phyloP scores from a whole-genome alignment of 371 early-diverging fungal genomes.

The Phascolomyces articulosus region DNA sequence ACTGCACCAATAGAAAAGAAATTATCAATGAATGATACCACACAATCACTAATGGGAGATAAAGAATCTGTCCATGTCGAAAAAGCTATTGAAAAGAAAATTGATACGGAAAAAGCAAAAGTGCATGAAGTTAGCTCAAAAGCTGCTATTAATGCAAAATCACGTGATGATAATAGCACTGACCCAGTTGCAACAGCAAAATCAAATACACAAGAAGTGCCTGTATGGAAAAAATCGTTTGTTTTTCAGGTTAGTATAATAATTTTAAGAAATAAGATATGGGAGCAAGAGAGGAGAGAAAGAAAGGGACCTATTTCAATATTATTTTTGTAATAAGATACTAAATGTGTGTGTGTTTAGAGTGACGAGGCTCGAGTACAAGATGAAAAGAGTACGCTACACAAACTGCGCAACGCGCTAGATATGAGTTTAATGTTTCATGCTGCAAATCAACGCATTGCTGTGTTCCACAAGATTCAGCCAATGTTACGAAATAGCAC shows the following conservation, averaged over 20 bases:
- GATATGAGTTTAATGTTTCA: conserved; percentile 43
- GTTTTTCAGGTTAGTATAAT: background rate
- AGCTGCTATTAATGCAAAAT: background rate
- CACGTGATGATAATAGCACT: background rate
- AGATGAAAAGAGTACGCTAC: conserved; percentile 28
- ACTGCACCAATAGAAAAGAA: too few species aligned
- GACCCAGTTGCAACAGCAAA: background rate
- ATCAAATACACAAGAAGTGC: background rate
- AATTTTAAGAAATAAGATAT: too few species aligned
- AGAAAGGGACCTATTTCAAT: too few species aligned
- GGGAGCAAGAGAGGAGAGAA: too few species aligned
- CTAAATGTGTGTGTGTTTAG: conserved; percentile 3
- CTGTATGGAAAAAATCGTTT: conserved; percentile 1
- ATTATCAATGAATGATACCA: too few species aligned
- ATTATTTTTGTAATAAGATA: too few species aligned
- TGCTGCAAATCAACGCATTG: conserved; percentile 29
- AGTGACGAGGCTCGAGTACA: conserved; percentile 33
- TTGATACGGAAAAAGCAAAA: background rate
- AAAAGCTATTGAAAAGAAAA: background rate
- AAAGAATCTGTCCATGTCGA: background rate
- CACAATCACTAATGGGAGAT: too few species aligned
- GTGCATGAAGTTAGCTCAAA: background rate
- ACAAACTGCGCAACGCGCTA: conserved; percentile 32
- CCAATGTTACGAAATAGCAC: conserved; percentile 34
- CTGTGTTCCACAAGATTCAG: conserved; percentile 43